These are phyloP conservation scores for Arctium lappa DNA, from an alignment of 129 eudicot species.

Conservation along the genomic window DNA sequence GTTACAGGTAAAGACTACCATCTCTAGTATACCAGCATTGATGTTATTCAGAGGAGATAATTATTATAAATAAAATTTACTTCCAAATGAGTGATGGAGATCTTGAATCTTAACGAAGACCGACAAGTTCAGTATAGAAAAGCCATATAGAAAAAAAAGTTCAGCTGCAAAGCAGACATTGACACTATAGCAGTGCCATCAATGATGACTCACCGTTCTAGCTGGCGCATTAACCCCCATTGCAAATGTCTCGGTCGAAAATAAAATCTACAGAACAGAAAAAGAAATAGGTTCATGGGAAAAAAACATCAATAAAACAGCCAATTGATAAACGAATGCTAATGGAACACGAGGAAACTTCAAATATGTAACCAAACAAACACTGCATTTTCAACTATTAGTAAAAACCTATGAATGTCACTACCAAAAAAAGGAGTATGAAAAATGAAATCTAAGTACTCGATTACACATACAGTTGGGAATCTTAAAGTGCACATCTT, in stretches of 20 bases:
- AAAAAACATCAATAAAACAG: neutral
- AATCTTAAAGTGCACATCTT: neutral
- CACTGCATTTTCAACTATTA: neutral
- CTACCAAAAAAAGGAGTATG: neutral
- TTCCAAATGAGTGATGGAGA: neutral
- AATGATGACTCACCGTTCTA: slow-evolving; percentile 72
- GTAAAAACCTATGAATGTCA: neutral
- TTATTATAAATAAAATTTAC: neutral
- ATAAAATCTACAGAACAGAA: slow-evolving; percentile 53
- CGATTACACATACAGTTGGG: neutral
- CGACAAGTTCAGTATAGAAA: neutral
- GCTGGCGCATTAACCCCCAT: slow-evolving; percentile 99
- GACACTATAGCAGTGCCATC: neutral
- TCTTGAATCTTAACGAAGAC: neutral
- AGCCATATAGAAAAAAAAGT: neutral
- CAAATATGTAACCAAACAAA: neutral
- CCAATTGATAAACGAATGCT: neutral
- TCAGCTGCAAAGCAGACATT: neutral
- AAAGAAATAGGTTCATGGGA: neutral
- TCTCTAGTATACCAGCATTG: no score
- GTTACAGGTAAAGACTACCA: no score
- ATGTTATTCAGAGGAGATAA: no score
- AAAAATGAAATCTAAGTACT: neutral
- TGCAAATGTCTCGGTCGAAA: slow-evolving; percentile 98
- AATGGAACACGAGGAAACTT: slow-evolving; percentile 2